Conservation (phyloP, 1,139 yeast genomes). For the Debaryomyces psychrophilus region DNA sequence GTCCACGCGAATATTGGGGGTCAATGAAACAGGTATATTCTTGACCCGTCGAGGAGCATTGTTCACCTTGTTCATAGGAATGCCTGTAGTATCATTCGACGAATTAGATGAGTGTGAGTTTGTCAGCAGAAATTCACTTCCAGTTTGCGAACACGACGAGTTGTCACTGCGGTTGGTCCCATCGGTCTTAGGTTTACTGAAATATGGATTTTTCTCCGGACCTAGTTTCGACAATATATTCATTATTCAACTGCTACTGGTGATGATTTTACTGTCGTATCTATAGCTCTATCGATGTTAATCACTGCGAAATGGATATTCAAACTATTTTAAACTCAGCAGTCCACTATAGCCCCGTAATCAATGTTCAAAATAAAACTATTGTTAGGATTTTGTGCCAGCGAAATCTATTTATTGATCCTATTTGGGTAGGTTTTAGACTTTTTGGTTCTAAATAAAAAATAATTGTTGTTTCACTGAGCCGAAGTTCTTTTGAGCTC, state of each 20-base stretch:
- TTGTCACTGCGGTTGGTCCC: constrained; percentile 2
- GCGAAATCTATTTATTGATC: background rate
- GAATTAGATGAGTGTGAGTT: constrained; percentile 40
- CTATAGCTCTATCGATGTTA: background rate
- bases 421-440: background rate
- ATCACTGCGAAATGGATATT: background rate
- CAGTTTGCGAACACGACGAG: constrained; percentile 27
- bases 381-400: constrained; percentile 1
- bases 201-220: constrained; percentile 14
- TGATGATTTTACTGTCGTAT: background rate
- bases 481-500: background rate
- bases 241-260: constrained; percentile 15
- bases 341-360: constrained; percentile 1
- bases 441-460: background rate
- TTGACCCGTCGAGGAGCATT: constrained; percentile 12
- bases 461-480: background rate
- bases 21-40: constrained; percentile 15
- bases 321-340: background rate
- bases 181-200: constrained; percentile 7
- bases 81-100: constrained; percentile 23
- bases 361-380: constrained; percentile 1
- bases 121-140: constrained; percentile 37
- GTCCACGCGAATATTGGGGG: constrained; percentile 12
- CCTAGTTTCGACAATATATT: constrained; percentile 26
- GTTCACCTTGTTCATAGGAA: background rate